A percentile compares a stretch with the other conserved stretches of the same genome.
Evolutionary conservation across 2,329 filamentous ascomycete genomes (phyloP).

Genomic region (Furcasterigmium sp.): DNA sequence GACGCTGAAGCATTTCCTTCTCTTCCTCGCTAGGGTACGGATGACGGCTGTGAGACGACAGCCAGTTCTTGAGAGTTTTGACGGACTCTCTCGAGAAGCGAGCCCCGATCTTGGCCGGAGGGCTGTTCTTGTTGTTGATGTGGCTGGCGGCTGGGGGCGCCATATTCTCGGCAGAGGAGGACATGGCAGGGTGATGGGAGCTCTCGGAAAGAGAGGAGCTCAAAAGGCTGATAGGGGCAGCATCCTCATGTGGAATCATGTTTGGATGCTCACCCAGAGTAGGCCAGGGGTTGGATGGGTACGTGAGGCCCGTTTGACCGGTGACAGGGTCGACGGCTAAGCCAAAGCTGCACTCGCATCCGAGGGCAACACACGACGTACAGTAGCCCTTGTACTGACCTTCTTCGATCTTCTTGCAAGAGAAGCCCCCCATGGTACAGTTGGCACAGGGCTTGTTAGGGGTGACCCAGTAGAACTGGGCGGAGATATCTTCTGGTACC

Average conservation of each 20-base stretch:
- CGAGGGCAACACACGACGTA: slow-evolving; percentile 56
- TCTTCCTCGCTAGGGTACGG: slow-evolving; percentile 87
- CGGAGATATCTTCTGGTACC: slow-evolving; percentile 19
- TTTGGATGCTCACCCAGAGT: slow-evolving; percentile 36
- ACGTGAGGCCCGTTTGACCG: slow-evolving; percentile 19
- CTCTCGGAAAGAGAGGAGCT: slow-evolving; percentile 4
- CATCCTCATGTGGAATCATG: slow-evolving; percentile 28
- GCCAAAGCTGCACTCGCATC: slow-evolving; percentile 54
- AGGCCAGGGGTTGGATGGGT: slow-evolving; percentile 41
- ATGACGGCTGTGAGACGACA: slow-evolving; percentile 71
- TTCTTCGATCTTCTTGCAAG: slow-evolving; percentile 57
- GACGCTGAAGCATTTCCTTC: slow-evolving; percentile 70
- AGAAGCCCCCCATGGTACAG: slow-evolving; percentile 46
- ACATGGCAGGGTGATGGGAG: background rate
- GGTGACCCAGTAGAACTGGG: slow-evolving; percentile 29
- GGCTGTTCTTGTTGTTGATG: slow-evolving; percentile 17
- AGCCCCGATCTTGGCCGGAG: slow-evolving; percentile 59
- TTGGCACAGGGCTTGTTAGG: slow-evolving; percentile 44
- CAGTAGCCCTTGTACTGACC: slow-evolving; percentile 56
- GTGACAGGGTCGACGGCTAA: slow-evolving; percentile 5
- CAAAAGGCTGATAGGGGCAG: slow-evolving; percentile 12
- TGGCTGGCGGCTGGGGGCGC: slow-evolving; percentile 18
- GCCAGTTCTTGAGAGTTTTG: slow-evolving; percentile 78
- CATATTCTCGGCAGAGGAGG: background rate
- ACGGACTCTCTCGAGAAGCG: slow-evolving; percentile 78